Base-by-base conservation (phyloP, 1,284 basidiomycete genomes). In the Athelia sp. region DNA sequence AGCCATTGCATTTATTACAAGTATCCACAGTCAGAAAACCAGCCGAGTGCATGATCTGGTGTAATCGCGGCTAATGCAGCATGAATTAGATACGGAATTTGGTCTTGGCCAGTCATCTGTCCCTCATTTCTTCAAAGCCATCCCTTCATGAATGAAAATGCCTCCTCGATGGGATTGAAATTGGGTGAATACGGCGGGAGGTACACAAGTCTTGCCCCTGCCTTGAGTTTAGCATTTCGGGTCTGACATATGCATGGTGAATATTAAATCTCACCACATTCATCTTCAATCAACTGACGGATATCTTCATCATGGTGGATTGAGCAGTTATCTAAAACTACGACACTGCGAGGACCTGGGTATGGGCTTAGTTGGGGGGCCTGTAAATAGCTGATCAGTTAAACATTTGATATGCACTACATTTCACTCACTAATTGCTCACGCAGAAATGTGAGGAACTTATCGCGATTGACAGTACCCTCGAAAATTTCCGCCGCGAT, bases 251-350 rank as follows among this genome's bases (percentile, higher is more conserved):
- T 40, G 15, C 8, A 40, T 21, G 26, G 26, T 29, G 36, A 40
- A n/a, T 34, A 40, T 21, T n/a, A 8, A 4, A 6, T 21, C 36
- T 17, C 19, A 40, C 36, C 36, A 40, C 36, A 40, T 40, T 40
- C 36, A 21, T 17, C 36, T 21, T 40, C 36, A 40, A 40, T 40
- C 19, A 40, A 9, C 19, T 40, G 36, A 17, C 36, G 9, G 19
- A 40, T 40, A n/a, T 40, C 36, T 17, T 40, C 36, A 21, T 40
- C 36, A 40, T 40, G 36, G 19, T 40, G 36, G 15, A 40, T 40
- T n/a, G 36, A 40, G n/a, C 36, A 40, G 19, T 40, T 40, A 40
- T 40, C 36, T n/a, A 40, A 17, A 4, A 40, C 36, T 17, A n/a
- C 36, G 6, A 40, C 36, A 40, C 36, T 40, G n/a, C 15, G 36